phyloP scores from a whole-genome alignment of 805 yeast species.

The Candida chilensis region DNA sequence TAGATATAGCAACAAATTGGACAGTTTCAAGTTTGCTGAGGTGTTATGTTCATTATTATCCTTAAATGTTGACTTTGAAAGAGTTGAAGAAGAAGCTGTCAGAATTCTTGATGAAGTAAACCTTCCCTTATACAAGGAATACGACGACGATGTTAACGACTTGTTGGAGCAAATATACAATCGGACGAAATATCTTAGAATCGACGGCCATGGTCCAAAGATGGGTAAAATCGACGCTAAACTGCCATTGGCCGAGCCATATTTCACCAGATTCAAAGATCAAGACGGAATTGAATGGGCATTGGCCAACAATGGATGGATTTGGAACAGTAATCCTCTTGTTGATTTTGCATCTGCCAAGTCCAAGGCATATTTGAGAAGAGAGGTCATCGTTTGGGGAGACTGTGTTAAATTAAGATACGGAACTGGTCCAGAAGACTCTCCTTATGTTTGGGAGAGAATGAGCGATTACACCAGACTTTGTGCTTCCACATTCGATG shows the following conservation, averaged over 20 bases:
- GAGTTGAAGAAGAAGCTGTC: slow-evolving; percentile 28
- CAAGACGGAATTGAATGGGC: slow-evolving; percentile 52
- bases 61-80: slow-evolving; percentile 12
- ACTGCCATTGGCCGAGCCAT: slow-evolving; percentile 72
- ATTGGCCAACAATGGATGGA: slow-evolving; percentile 96
- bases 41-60: slow-evolving; percentile 26
- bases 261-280: slow-evolving; percentile 66
- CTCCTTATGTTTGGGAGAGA: slow-evolving; percentile 83
- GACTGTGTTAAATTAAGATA: slow-evolving; percentile 92
- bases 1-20: slow-evolving; percentile 47
- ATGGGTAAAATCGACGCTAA: slow-evolving; percentile 53
- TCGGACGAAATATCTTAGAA: slow-evolving; percentile 65
- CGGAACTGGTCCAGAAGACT: slow-evolving; percentile 69
- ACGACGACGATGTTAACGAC: slow-evolving; percentile 62
- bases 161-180: slow-evolving; percentile 65
- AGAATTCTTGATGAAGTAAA: slow-evolving; percentile 71
- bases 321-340: slow-evolving; percentile 94
- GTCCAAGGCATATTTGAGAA: slow-evolving; percentile 73
- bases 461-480: slow-evolving; percentile 70
- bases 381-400: slow-evolving; percentile 97
- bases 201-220: slow-evolving; percentile 78
- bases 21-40: slow-evolving; percentile 39
- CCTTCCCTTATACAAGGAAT: slow-evolving; percentile 57
- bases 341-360: slow-evolving; percentile 83
- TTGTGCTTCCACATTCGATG: slow-evolving; percentile 71